Base-by-base conservation (phyloP, 768 basidiomycete genomes). In the Pisolithus orientalis region DNA sequence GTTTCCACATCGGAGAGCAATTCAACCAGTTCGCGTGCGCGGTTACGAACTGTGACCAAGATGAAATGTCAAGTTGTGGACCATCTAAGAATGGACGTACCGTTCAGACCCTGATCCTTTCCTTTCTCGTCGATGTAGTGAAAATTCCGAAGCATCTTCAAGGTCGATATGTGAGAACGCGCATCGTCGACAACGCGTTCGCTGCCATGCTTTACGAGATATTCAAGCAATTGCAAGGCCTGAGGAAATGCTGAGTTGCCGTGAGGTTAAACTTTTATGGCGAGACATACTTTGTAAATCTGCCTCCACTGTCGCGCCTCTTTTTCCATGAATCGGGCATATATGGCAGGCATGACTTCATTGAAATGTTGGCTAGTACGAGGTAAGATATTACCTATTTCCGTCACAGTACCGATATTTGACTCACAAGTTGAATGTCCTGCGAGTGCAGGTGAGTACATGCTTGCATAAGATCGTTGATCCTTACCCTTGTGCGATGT, bases 51-150 rank as follows among this genome's bases (percentile, higher is more conserved):
- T 98, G 49, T 21, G 10, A 52, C 51, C n/a, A 45, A 39, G n/a
- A 2, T 29, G 25, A 29, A 39, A 7, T 17, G 38, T 13, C 32
- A 11, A 21, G 3, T 17, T n/a, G n/a, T 14, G 39, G 32, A 27
- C 6, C 4, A 13, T 37, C 9, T 17, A 4, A 21, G 7, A 14
- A 31, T 10, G n/a, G 29, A 50, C 72, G n/a, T 56, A 93, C 94
- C 93, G 62, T 99, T 99, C 61, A 96, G 79, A 6, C 96, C 96
- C 69, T 99, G 92, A 63, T 99, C 96, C 68, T 99, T 98, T 46
- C 92, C 94, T 72, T 95, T 95, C 57, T 98, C 95, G 58, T 99
- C 96, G 51, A 97, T 90, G 68, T 97, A 97, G 65, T 98, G 95
- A 72, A 99, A 99, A 63, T 87, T 96, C 52, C 94, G 76, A 10